Evolutionary conservation across 1,284 basidiomycete genomes (phyloP).

Genomic region (Irpex sp.): DNA sequence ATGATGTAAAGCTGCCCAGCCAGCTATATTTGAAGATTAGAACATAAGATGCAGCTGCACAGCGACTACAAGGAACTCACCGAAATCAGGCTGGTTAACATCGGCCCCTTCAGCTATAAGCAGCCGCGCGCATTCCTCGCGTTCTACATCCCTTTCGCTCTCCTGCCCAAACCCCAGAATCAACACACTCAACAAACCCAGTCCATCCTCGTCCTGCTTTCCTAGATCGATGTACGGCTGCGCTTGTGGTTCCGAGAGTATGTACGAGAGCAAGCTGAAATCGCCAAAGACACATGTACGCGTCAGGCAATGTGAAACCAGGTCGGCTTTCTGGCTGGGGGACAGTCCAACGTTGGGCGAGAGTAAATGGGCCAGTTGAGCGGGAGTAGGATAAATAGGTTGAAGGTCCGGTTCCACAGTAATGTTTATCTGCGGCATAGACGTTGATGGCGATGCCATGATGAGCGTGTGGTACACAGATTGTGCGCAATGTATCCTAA

Average conservation of each 20-base stretch:
- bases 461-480: not conserved
- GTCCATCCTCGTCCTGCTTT: conserved; percentile 78
- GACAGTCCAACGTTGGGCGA: conserved; percentile 63
- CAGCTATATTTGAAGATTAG: conserved; percentile 46
- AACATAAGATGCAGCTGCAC: not conserved
- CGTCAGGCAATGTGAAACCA: conserved; percentile 66
- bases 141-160: conserved; percentile 77
- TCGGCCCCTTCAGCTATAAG: conserved; percentile 80
- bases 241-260: conserved; percentile 66
- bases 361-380: conserved; percentile 59
- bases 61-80: conserved; percentile 34
- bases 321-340: conserved; percentile 60
- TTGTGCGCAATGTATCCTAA: not conserved
- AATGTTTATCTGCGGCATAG: conserved; percentile 39
- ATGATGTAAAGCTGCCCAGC: conserved; percentile 96
- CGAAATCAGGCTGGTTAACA: conserved; percentile 57
- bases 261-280: conserved; percentile 64
- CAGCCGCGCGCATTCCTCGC: conserved; percentile 83
- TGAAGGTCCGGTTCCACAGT: conserved; percentile 72
- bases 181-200: conserved; percentile 74
- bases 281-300: conserved; percentile 78
- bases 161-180: conserved; percentile 83
- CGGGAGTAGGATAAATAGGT: conserved; percentile 67
- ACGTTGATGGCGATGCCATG: conserved; percentile 22
- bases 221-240: conserved; percentile 67